Evolutionary conservation across 192 early-diverging fungal species (phyloP), one percentile per base, ranked within the genome.

Genomic region (Obelidium mucronatum): DNA sequence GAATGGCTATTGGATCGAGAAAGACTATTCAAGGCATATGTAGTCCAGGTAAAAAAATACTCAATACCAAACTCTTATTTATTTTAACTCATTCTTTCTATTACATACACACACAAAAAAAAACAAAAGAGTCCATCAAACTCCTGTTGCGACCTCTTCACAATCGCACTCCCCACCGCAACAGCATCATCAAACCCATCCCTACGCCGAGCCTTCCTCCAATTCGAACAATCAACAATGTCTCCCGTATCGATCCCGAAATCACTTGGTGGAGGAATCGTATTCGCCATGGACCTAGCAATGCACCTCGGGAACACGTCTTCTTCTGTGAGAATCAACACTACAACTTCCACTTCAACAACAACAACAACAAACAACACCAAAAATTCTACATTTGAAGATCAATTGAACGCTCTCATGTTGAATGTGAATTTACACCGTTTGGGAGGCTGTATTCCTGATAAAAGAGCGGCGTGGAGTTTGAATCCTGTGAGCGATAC

Each of bases 1-100:
- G 64, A n/a, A 37, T 66, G 64, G 64, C 15, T 66, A 36, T 11
- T 42, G 8, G 64, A 66, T 34, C 64, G 64, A 19, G n/a, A 33
- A 36, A 13, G 24, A 28, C 13, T 69, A 13, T 69, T 69, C 42
- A 69, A 69, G 13, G 3, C 67, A 17, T 69, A 53, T 35, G 28
- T 52, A 24, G 67, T 69, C 67, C 22, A 69, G 36, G 40, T 39
- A 19, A 53, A 30, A n/a, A 36, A 17, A 15, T 17, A 42, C 64
- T 15, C 37, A 40, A 62, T 52, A 13, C 51, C 15, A 52, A 52
- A 52, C n/a, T n/a, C n/a, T n/a, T n/a, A n/a, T n/a, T n/a, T n/a
- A n/a, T n/a, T n/a, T n/a, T n/a, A n/a, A n/a, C n/a, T n/a, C n/a
- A n/a, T n/a, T n/a, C 42, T 17, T 44, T 44, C 11, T 48, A 6